Evolutionary conservation across 441 rosid species (phyloP), one percentile per base, ranked within the genome.

Genomic region (Croton laevigatus): DNA sequence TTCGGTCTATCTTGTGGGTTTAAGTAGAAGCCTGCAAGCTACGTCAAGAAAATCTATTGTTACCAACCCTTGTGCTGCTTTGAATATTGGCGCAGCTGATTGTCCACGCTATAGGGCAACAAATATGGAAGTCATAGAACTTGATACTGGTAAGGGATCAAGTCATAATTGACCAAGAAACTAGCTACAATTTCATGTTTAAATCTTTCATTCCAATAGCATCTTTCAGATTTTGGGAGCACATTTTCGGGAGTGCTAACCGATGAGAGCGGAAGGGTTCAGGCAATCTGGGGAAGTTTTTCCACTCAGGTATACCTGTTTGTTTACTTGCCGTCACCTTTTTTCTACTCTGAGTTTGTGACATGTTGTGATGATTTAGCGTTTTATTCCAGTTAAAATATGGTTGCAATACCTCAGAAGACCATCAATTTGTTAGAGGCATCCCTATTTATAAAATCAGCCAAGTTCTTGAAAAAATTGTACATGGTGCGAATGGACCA

Each of bases 261-360:
- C 66, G 94, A 91, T 85, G 97, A 91, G 87, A 89, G 42, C 20
- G 99, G 98, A 80, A 86, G 87, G 83, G 94, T 96, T 69, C 90
- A 87, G 79, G 99, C 99, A 73, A 79, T 96, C 46, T 96, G 99
- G 99, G 99, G 89, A 83, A 88, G 97, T 88, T 96, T 96, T 86
- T 96, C 97, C 12, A 91, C 94, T 77, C 94, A 89, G 97, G 99
- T 93, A 78, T 75, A 61, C 70, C 78, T 59, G 3, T 51, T 66
- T 66, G 55, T 69, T 32, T 63, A 34, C 36, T 53, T 73, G 54
- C 17, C 59, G 0, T 52, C 23, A 16, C 9, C 27, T 51, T 49
- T 8, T 17, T 75, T 73, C 65, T 71, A 14, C 62, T 70, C 20
- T 73, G 59, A 52, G 10, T 6, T 51, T 13, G 36, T 27, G 16